Evolutionary conservation across 2,329 filamentous ascomycete species (phyloP).

Genomic region (Trichoderma semiorbis): DNA sequence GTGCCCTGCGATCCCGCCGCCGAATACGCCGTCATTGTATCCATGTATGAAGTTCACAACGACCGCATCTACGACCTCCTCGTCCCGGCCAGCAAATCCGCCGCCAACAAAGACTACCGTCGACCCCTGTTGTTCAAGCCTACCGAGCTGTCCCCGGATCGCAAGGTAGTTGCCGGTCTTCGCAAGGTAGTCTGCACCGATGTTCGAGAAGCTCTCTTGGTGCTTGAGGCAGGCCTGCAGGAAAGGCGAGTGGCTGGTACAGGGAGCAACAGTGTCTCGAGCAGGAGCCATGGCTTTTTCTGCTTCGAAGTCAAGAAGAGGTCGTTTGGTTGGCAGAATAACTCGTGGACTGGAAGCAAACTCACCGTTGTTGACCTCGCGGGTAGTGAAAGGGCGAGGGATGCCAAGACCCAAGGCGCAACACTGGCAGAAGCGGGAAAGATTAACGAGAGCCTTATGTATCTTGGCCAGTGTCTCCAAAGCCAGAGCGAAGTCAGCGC

Average conservation of each 20-base stretch:
- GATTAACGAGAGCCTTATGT: conserved; percentile 98
- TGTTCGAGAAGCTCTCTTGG: conserved; percentile 79
- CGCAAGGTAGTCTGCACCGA: conserved; percentile 83
- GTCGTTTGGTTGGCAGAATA: conserved; percentile 38
- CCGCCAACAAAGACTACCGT: conserved; percentile 65
- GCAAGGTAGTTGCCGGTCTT: conserved; percentile 91
- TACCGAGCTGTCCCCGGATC: conserved; percentile 80
- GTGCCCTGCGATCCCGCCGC: conserved; percentile 58
- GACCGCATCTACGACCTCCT: conserved; percentile 95
- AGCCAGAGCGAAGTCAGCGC: conserved; percentile 81
- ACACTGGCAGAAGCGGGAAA: conserved; percentile 95
- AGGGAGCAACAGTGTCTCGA: conserved; percentile 87
- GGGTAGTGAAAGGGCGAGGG: conserved; percentile 86
- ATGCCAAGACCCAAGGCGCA: conserved; percentile 89
- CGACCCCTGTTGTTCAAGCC: conserved; percentile 86
- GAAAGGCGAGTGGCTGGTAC: conserved; percentile 88
- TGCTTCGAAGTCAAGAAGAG: conserved; percentile 92
- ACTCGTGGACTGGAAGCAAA: conserved; percentile 70
- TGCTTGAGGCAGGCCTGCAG: conserved; percentile 83
- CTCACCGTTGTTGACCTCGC: conserved; percentile 90
- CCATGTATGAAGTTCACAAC: conserved; percentile 99
- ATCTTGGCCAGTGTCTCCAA: conserved; percentile 92
- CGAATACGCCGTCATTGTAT: conserved; percentile 85
- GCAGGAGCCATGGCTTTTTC: conserved; percentile 93
- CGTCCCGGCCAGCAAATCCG: conserved; percentile 57